These are phyloP conservation scores for Arthrobotrys sinensis DNA, from an alignment of 2,329 filamentous ascomycete genomes.

Conservation along the genomic window DNA sequence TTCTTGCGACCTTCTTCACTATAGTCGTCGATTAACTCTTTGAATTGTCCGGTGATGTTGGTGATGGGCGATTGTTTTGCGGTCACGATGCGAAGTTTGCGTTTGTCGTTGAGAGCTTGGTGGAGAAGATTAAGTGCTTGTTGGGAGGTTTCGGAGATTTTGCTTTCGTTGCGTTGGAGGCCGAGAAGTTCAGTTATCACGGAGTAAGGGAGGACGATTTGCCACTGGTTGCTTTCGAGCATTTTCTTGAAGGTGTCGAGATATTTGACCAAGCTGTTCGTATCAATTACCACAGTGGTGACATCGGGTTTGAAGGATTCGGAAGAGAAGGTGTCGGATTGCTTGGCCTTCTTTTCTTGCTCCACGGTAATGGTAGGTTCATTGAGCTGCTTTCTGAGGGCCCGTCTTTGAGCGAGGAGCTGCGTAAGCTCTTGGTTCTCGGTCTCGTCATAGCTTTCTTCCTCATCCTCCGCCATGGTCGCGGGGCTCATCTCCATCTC, in stretches of 20 bases:
- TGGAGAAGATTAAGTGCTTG: conserved; percentile 62
- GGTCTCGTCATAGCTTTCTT: conserved; percentile 61
- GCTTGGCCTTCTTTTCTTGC: conserved; percentile 40
- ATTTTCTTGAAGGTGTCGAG: conserved; percentile 64
- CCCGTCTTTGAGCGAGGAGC: conserved; percentile 62
- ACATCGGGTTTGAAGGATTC: conserved; percentile 46
- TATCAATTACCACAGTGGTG: conserved; percentile 64
- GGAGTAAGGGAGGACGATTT: conserved; percentile 64
- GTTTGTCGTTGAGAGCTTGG: conserved; percentile 62
- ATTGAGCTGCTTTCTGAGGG: conserved; percentile 61
- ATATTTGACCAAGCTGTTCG: conserved; percentile 64
- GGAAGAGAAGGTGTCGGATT: conserved; percentile 37
- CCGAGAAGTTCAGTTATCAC: conserved; percentile 64
- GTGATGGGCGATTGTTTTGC: conserved; percentile 63
- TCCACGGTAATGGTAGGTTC: conserved; percentile 27
- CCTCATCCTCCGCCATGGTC: conserved; percentile 61
- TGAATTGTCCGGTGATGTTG: conserved; percentile 60
- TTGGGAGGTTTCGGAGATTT: conserved; percentile 62
- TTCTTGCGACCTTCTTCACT: conserved; percentile 62
- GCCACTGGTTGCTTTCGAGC: conserved; percentile 62
- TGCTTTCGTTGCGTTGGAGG: conserved; percentile 61
- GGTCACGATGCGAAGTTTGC: conserved; percentile 63
- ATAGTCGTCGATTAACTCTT: conserved; percentile 63
- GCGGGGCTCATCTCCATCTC: conserved; percentile 62
- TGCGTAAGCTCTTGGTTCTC: conserved; percentile 53